Evolutionary conservation across 371 early-diverging fungal species (phyloP).

Genomic region (Lichtheimia ramosa): DNA sequence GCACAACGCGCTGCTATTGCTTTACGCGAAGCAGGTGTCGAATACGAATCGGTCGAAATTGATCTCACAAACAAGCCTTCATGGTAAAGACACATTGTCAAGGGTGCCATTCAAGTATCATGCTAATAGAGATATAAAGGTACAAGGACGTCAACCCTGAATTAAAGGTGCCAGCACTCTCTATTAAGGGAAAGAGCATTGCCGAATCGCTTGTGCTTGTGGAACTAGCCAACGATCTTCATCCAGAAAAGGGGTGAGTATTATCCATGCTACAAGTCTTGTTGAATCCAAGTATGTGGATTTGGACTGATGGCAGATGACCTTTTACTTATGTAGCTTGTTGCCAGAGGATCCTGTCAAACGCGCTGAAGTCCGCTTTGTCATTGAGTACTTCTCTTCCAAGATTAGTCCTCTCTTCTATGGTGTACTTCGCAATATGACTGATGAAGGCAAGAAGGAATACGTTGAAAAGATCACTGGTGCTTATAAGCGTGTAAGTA

Average conservation of each 20-base stretch:
- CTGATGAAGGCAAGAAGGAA: conserved; percentile 23
- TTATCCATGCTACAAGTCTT: neutral
- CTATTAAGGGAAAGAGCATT: conserved; percentile 32
- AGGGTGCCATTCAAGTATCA: neutral
- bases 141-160: conserved; percentile 53
- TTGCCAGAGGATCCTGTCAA: conserved; percentile 44
- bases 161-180: conserved; percentile 52
- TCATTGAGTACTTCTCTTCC: conserved; percentile 52
- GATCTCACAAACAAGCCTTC: conserved; percentile 65
- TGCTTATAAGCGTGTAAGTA: conserved; percentile 31
- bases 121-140: conserved; percentile 13
- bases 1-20: conserved; percentile 65
- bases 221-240: conserved; percentile 50
- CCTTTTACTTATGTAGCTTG: conserved; percentile 22
- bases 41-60: conserved; percentile 52
- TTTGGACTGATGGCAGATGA: no score
- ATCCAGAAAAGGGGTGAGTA: conserved; percentile 48
- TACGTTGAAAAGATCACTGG: conserved; percentile 16
- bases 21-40: conserved; percentile 48
- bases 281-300: neutral
- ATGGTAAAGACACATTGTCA: conserved; percentile 34
- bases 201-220: conserved; percentile 55
- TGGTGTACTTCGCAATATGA: conserved; percentile 19
- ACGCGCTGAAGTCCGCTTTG: conserved; percentile 51
- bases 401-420: conserved; percentile 36